Evolutionary conservation across 306 rosid genomes (phyloP), one percentile per base, ranked within the genome.

Genomic region (Castanospermum australe): DNA sequence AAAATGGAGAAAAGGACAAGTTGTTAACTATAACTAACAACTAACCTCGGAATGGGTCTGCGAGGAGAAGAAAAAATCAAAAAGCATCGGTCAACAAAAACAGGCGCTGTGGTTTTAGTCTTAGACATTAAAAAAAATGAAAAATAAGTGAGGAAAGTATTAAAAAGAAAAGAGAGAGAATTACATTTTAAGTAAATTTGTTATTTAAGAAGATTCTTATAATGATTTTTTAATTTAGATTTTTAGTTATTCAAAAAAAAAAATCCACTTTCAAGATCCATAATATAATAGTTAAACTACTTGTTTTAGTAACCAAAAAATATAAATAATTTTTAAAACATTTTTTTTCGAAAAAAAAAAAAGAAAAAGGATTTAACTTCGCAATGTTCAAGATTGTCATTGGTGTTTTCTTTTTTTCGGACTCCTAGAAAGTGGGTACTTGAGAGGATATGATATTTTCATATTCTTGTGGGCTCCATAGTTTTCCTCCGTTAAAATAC

Each of bases 51-150:
- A 28, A 22, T 24, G 57, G 17, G 59, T 39, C 42, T n/a, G 28
- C 14, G 3, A 67, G n/a, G n/a, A n/a, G n/a, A 25, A 47, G 59
- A 39, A 78, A 66, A 55, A 6, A 69, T 18, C 60, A 11, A 52
- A 62, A 36, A 30, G 7, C n/a, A 56, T 52, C 6, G 71, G 91
- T 89, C 91, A 89, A 89, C 78, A 86, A 82, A 80, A 76, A 71
- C 56, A 78, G 90, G 82, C 84, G 80, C 79, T 4, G 75, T 42
- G 66, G 48, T 67, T 62, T 74, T 73, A 62, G 48, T 67, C 55
- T 74, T 73, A 62, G 76, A 54, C 68, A 2, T 5, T 0, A 44
- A 48, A 41, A 38, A 25, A 17, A 8, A 47, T 24, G 5, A 17
- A 50, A 12, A 11, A 6, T 42, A 20, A 3, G 3, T 0, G 30